Conservation (phyloP, 768 basidiomycete genomes). For the Pholiota molesta region DNA sequence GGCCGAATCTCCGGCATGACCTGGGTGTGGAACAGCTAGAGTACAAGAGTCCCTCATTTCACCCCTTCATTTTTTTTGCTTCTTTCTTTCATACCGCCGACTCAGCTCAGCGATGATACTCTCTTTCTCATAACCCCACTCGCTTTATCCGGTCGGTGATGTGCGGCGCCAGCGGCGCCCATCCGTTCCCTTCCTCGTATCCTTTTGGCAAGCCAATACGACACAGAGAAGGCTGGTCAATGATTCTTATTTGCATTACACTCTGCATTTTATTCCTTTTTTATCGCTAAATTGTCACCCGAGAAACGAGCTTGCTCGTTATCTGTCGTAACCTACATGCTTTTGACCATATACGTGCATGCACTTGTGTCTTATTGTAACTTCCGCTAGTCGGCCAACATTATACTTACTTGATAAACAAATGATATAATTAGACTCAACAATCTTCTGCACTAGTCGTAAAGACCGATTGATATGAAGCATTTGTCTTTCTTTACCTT, state of each 20-base stretch:
- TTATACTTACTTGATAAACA: conserved; percentile 12
- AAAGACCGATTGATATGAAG: not conserved
- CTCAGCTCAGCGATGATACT: conserved; percentile 12
- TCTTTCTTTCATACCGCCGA: conserved; percentile 13
- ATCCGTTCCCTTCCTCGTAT: conserved; percentile 17
- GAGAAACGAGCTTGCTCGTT: conserved; percentile 31
- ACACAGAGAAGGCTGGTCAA: conserved; percentile 21
- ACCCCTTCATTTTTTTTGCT: conserved; percentile 2
- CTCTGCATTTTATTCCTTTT: conserved; percentile 18
- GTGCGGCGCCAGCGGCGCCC: conserved; percentile 31
- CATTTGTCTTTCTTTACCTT: not conserved
- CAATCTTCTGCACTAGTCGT: not conserved
- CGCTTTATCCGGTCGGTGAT: conserved; percentile 22
- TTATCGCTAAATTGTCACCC: conserved; percentile 22
- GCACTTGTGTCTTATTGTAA: conserved; percentile 20
- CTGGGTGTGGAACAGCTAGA: conserved; percentile 52
- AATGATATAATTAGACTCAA: conserved; percentile 9
- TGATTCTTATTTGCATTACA: conserved; percentile 20
- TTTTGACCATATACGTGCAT: conserved; percentile 34
- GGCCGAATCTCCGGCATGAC: conserved; percentile 55
- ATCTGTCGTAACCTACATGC: conserved; percentile 29
- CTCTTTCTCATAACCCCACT: conserved; percentile 13
- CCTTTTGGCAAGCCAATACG: conserved; percentile 20
- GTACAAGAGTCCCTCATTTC: not conserved
- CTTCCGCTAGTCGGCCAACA: conserved; percentile 19